A percentile compares a stretch with the other conserved stretches of the same genome.
Conservation (phyloP, 2,329 filamentous ascomycete species). For the Epichloe glyceriae region DNA sequence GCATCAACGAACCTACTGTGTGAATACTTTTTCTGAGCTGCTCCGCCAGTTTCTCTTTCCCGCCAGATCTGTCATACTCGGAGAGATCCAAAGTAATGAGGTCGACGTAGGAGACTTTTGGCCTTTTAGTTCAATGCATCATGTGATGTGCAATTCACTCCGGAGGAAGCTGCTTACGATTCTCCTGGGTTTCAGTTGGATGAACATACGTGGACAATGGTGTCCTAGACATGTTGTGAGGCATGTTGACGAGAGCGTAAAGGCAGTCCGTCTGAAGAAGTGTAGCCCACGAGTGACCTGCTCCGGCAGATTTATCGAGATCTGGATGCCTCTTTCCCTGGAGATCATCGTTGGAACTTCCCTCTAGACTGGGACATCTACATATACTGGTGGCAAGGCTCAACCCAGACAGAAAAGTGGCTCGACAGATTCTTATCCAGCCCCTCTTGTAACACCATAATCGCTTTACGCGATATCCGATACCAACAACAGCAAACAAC, state of each 20-base stretch:
- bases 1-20: constrained; percentile 17
- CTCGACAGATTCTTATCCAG: neutral
- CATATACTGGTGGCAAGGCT: neutral
- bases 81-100: constrained; percentile 44
- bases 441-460: neutral
- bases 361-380: neutral
- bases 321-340: too few species aligned
- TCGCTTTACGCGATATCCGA: neutral
- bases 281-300: neutral
- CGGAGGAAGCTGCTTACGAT: neutral
- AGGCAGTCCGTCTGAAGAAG: neutral
- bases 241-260: neutral
- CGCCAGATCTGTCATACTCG: constrained; percentile 38
- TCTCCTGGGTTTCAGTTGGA: neutral
- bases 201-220: neutral
- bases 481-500: neutral
- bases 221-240: neutral
- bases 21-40: constrained; percentile 42
- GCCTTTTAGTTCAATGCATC: neutral
- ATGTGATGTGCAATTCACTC: neutral
- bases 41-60: constrained; percentile 38
- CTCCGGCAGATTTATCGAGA: too few species aligned
- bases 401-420: neutral
- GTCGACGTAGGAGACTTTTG: constrained; percentile 36
- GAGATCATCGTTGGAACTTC: neutral